These are phyloP conservation scores for Metarhizium humberi DNA, from an alignment of 2,329 filamentous ascomycete species.

Conservation along the genomic window DNA sequence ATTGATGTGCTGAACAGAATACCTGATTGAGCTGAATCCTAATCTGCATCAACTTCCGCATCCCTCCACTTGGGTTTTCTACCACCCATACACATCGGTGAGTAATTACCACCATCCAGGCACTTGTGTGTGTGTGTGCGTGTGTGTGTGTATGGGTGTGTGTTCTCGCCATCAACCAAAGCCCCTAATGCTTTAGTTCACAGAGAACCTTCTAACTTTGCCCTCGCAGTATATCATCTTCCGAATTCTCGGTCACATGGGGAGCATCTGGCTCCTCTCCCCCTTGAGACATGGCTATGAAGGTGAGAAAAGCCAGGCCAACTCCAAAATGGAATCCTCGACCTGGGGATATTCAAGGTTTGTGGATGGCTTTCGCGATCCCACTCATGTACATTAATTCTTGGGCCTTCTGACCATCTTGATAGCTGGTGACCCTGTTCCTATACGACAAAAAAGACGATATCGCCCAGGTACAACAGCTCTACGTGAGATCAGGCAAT, in stretches of 20 bases:
- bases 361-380: background rate
- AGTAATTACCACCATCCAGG: too few species aligned
- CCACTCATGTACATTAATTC: background rate
- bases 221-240: background rate
- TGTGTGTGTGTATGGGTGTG: too few species aligned
- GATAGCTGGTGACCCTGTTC: conserved; percentile 64
- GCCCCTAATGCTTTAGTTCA: background rate
- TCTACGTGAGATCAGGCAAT: conserved; percentile 81
- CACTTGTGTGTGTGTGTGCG: too few species aligned
- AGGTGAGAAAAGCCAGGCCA: background rate
- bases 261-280: background rate
- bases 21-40: too few species aligned
- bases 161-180: too few species aligned
- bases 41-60: too few species aligned
- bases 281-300: background rate
- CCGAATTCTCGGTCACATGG: background rate
- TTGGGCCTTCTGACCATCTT: conserved; percentile 12
- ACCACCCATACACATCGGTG: too few species aligned
- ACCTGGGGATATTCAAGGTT: conserved; percentile 33
- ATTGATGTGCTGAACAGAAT: too few species aligned
- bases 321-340: conserved; percentile 11
- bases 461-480: conserved; percentile 77
- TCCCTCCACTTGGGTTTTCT: too few species aligned
- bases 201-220: background rate
- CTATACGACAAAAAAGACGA: conserved; percentile 50